phyloP scores from a whole-genome alignment of 345 rosid species.

The Geranium brycei region DNA sequence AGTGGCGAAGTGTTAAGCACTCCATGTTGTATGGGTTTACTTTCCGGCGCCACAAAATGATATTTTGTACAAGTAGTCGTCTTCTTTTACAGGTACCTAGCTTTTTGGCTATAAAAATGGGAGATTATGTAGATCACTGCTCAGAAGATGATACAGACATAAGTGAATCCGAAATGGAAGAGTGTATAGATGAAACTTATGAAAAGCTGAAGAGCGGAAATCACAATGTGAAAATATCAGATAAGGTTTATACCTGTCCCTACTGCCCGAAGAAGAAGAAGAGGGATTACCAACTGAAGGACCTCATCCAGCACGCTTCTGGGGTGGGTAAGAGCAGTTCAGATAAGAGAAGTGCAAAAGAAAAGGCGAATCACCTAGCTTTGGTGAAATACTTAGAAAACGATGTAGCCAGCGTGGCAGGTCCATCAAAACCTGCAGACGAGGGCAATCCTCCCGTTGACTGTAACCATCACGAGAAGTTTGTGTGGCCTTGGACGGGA shows the following conservation, averaged over 20 bases:
- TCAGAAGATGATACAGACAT: conserved; percentile 23
- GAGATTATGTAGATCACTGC: conserved; percentile 23
- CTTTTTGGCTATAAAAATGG: conserved; percentile 14
- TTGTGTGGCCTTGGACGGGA: conserved; percentile 77
- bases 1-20: too few relatives aligned
- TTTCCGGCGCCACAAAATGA: too few relatives aligned
- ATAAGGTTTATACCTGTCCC: conserved; percentile 57
- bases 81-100: too few relatives aligned
- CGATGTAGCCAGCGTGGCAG: conserved; percentile 7
- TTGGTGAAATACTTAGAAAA: conserved; percentile 28
- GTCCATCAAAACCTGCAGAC: conserved; percentile 17
- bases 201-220: conserved; percentile 63
- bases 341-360: conserved; percentile 50
- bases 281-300: conserved; percentile 44
- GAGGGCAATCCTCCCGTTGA: conserved; percentile 13
- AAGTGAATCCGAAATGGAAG: conserved; percentile 46
- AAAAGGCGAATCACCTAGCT: conserved; percentile 77
- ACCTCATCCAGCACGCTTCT: conserved; percentile 90
- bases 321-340: conserved; percentile 81
- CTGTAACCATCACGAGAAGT: conserved; percentile 46
- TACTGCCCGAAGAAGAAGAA: conserved; percentile 67
- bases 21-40: too few relatives aligned
- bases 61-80: too few relatives aligned
- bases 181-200: conserved; percentile 37
- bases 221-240: conserved; percentile 39